Evolutionary conservation across 768 basidiomycete genomes (phyloP).

Genomic region (Zangia roseola): DNA sequence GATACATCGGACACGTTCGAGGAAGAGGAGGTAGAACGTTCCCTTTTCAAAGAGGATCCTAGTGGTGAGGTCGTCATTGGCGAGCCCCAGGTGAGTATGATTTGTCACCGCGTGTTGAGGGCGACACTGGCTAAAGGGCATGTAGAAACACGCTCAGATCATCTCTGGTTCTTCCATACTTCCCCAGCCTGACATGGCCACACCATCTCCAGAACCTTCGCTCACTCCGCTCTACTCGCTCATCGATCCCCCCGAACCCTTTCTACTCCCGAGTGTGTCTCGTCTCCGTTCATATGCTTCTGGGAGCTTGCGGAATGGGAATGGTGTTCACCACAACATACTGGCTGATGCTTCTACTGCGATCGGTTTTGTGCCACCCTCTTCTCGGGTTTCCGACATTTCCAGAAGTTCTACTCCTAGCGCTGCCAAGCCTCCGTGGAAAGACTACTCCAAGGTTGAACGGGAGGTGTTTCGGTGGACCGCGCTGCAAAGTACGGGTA

Average conservation of each 20-base stretch:
- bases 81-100: constrained; percentile 33
- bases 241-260: constrained; percentile 42
- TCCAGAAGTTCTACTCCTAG: constrained; percentile 68
- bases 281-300: constrained; percentile 73
- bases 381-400: constrained; percentile 68
- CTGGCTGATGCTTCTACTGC: constrained; percentile 45
- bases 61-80: constrained; percentile 24
- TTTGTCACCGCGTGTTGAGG: constrained; percentile 17
- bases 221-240: background rate
- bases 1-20: constrained; percentile 49
- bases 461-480: constrained; percentile 80
- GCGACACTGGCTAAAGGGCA: constrained; percentile 24
- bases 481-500: constrained; percentile 54
- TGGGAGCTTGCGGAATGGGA: constrained; percentile 39
- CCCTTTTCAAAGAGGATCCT: constrained; percentile 41
- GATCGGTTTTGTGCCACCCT: constrained; percentile 49
- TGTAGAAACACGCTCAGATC: constrained; percentile 35
- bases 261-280: constrained; percentile 73
- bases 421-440: constrained; percentile 19
- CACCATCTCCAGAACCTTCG: constrained; percentile 35
- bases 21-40: constrained; percentile 45
- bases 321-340: constrained; percentile 42
- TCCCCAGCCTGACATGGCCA: constrained; percentile 33
- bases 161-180: constrained; percentile 39
- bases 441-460: constrained; percentile 23